Base-by-base conservation (phyloP, 495 filamentous ascomycete species). In the Umbilicaria muhlenbergii region DNA sequence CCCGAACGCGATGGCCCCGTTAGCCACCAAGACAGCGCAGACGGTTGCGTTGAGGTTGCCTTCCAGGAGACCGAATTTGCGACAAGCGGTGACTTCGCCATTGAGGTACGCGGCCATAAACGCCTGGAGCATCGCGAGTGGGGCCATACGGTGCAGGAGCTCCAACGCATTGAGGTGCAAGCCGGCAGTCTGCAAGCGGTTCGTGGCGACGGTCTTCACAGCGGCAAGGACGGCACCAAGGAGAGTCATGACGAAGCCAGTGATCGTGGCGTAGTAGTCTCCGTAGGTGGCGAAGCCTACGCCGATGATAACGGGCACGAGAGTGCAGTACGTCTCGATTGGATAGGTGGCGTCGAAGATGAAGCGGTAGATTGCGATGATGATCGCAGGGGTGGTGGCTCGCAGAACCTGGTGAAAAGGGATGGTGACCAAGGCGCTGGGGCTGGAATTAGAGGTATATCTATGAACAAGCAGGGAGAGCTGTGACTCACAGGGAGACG, bases 361-460 rank as follows among this genome's bases (percentile, higher is more conserved):
- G 38, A 69, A 11, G 18, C 66, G 65, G 55, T 71, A 73, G 54
- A 76, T 73, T 19, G 64, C 42, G 45, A 75, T 67, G 32, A 69
- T 71, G 50, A 70, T 66, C 43, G 70, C 52, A 11, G 72, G 73
- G 31, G 58, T 66, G 8, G 68, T 71, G 13, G 73, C 68, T 19
- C 72, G 70, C 50, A 75, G 61, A 41, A 74, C 68, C 48, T 76
- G 72, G 53, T 75, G 72, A 56, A 76, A 75, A 14, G 73, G 68
- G 13, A 76, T 61, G 10, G 69, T 70, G 33, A 76, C 72, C 51
- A 71, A 57, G 39, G 62, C 58, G 10, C 67, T 70, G 35, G 14
- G 12, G 8, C 17, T 15, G 18, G 8, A 15, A 42, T 38, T 38
- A 28, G 32, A 5, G 36, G 7, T 31, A 21, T 5, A 12, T 32